Percentiles rank a stretch among this genome's conserved stretches.
Conservation (phyloP, 352 stramenopile species). For the Globisporangium splendens region DNA sequence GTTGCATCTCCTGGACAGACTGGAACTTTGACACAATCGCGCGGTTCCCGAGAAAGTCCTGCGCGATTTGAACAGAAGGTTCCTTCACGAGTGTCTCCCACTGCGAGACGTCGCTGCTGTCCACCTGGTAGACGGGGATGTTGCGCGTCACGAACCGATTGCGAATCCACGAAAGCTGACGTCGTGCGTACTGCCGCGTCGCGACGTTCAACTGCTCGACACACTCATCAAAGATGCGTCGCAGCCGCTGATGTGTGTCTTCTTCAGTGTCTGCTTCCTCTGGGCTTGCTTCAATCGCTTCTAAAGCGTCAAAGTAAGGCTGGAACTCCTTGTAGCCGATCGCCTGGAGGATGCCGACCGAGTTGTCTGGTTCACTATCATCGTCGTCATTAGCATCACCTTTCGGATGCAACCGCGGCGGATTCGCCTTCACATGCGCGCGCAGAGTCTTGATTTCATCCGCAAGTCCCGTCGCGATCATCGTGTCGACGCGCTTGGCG, state of each 20-base stretch:
- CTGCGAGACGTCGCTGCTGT: slow-evolving; percentile 67
- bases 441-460: slow-evolving; percentile 72
- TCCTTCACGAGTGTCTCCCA: slow-evolving; percentile 56
- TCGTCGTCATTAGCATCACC: slow-evolving; percentile 4
- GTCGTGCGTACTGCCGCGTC: slow-evolving; percentile 82
- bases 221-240: slow-evolving; percentile 45
- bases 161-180: slow-evolving; percentile 86
- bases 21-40: slow-evolving; percentile 24
- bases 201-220: slow-evolving; percentile 78
- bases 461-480: slow-evolving; percentile 74
- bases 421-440: slow-evolving; percentile 39
- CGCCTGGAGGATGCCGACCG: slow-evolving; percentile 79
- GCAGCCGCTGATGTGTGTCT: slow-evolving; percentile 6
- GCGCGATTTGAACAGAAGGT: slow-evolving; percentile 63
- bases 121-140: slow-evolving; percentile 81
- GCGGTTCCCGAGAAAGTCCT: slow-evolving; percentile 40
- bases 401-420: slow-evolving; percentile 25
- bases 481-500: slow-evolving; percentile 66
- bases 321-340: slow-evolving; percentile 92
- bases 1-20: slow-evolving; percentile 46
- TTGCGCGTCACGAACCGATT: slow-evolving; percentile 84
- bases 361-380: slow-evolving; percentile 34
- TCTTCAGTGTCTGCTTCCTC: no score
- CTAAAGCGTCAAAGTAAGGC: slow-evolving; percentile 69
- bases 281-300: slow-evolving; percentile 18